Evolutionary conservation across 2,329 filamentous ascomycete genomes (phyloP).

Genomic region (Talaromyces sp.): DNA sequence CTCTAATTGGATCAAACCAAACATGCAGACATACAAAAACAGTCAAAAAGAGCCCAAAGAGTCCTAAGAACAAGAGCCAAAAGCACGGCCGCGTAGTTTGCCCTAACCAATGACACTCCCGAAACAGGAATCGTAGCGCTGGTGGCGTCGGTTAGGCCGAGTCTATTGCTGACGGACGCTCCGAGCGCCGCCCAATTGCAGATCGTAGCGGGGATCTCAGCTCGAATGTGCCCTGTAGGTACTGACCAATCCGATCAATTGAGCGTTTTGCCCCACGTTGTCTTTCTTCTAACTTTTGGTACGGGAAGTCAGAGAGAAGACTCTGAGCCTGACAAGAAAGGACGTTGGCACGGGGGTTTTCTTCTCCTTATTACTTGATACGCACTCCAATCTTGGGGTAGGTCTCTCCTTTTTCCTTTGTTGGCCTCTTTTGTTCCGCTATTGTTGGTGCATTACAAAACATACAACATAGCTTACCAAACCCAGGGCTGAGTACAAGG

Average conservation of each 20-base stretch:
- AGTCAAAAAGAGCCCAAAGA: neutral
- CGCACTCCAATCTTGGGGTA: neutral
- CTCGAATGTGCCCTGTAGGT: constrained; percentile 22
- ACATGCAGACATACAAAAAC: constrained; percentile 1
- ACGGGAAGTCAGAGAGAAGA: neutral
- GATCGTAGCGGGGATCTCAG: constrained; percentile 41
- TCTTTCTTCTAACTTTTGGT: neutral
- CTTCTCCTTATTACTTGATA: constrained; percentile 1
- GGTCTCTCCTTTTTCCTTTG: neutral
- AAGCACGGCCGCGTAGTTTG: constrained; percentile 4
- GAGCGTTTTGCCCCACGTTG: constrained; percentile 7
- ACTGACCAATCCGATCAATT: neutral
- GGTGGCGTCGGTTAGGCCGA: constrained; percentile 18
- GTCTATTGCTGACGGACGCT: constrained; percentile 25
- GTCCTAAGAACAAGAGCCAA: neutral
- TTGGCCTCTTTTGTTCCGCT: neutral
- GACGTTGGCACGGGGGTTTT: neutral
- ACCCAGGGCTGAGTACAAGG: constrained; percentile 1
- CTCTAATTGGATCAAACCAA: neutral
- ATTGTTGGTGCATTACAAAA: neutral
- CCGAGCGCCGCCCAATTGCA: constrained; percentile 39
- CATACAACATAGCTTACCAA: neutral
- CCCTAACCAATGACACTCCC: neutral
- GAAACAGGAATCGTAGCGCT: constrained; percentile 12
- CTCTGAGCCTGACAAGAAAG: neutral